Conservation (phyloP, 176 grass and related monocot species). For the Alloteropsis semialata region DNA sequence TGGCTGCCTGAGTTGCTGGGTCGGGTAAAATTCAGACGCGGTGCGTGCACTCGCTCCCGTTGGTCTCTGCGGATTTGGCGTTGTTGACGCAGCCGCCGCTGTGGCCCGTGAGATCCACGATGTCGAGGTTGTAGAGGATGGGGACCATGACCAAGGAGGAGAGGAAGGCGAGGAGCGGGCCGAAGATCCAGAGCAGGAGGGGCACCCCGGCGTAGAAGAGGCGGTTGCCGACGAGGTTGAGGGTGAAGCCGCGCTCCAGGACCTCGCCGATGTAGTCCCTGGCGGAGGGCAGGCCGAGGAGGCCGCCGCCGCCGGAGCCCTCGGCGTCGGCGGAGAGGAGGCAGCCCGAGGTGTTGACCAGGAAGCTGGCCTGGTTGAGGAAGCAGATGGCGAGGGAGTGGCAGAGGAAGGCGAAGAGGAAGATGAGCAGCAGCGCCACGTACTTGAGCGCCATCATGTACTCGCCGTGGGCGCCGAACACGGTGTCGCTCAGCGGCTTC, state of each 20-base stretch:
- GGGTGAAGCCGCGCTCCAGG: conserved; percentile 57
- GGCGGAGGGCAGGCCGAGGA: conserved; percentile 3
- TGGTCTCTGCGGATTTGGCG: conserved; percentile 2
- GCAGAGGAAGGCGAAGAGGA: conserved; percentile 90
- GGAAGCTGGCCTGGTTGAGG: conserved; percentile 89
- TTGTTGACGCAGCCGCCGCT: background rate
- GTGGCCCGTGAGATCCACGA: conserved; percentile 5
- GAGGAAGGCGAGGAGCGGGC: conserved; percentile 72
- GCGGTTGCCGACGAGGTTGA: conserved; percentile 78
- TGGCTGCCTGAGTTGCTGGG: no score
- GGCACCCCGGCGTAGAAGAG: conserved; percentile 85
- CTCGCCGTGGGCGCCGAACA: conserved; percentile 91
- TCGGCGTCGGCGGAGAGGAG: background rate
- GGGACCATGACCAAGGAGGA: conserved; percentile 61
- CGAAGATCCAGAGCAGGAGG: conserved; percentile 85
- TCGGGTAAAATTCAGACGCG: conserved; percentile 24
- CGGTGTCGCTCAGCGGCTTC: conserved; percentile 72
- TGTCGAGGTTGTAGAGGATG: conserved; percentile 78
- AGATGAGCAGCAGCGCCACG: conserved; percentile 70
- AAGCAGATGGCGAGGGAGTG: conserved; percentile 82
- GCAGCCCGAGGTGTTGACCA: conserved; percentile 58
- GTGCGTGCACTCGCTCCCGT: conserved; percentile 9
- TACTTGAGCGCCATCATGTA: conserved; percentile 97
- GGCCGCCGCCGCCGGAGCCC: background rate
- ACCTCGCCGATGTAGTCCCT: conserved; percentile 45